Evolutionary conservation across 345 rosid genomes (phyloP), one percentile per base, ranked within the genome.

Genomic region (Abelmoschus esculentus): DNA sequence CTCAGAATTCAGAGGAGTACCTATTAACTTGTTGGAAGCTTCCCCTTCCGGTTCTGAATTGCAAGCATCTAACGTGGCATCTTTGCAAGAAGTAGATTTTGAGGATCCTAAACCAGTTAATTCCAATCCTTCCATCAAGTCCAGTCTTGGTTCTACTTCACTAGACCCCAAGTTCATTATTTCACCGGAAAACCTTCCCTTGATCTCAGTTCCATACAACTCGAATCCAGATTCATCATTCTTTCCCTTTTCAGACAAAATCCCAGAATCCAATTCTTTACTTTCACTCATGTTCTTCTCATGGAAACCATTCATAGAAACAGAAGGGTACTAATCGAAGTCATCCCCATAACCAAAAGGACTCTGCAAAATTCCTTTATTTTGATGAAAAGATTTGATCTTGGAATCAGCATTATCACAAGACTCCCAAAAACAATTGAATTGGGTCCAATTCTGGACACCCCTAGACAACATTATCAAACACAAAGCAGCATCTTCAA

Each of bases 401-500:
- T 50, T 75, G 66, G 38, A 57, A 69, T 53, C 19, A n/a, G 18
- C 54, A 70, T 62, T 62, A 71, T 66, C 69, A 22, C 47, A 71
- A 55, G 73, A 77, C 76, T 75, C 76, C 65, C 18, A 11, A 53
- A 56, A 73, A 7, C 73, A 68, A 64, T 64, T 78, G 26, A 68
- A 22, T 34, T 58, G 77, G n/a, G 69, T 69, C 74, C 73, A 58
- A 47, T 69, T 17, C 32, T 36, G 52, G 1, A 71, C 76, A 74
- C 79, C 80, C 74, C 74, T 76, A 52, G 96, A 88, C 22, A 90
- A 66, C 71, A 86, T 77, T 66, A 90, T 78, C 85, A 90, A 83
- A 74, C 83, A 73, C n/a, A 61, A 58, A 3, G 91, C 93, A 5
- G 70, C 87, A 36, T 86, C 85, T 75, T 79, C 66, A 17, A 67